Base-by-base conservation (phyloP, 306 rosid genomes). In the Vigna mungo region DNA sequence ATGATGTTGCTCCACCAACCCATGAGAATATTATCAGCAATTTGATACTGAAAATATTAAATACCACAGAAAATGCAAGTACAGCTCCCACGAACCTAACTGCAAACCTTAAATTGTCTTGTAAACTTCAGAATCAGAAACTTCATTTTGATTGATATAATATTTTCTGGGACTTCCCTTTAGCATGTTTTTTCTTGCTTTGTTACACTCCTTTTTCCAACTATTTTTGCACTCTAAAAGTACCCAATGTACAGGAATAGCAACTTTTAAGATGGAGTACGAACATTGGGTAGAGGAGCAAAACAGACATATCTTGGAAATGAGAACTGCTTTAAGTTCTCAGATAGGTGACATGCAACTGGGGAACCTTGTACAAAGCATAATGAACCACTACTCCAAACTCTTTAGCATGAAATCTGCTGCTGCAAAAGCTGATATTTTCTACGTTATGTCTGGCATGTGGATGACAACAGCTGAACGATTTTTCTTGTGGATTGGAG, bases 401-500 rank as follows among this genome's bases (percentile, higher is more conserved):
- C 94, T 95, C 78, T 92, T 87, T 55, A 68, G 84, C 80, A 85
- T 95, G 96, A 95, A 95, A 87, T 88, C 92, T 52, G 81, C 84
- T 25, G 98, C 97, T 25, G 92, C 96, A 49, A 92, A 88, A 76
- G 90, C 89, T n/a, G 97, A 95, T 17, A 97, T 91, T 73, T 95
- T 91, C 76, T 92, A 90, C 76, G 90, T 95, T 48, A 86, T 88
- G 87, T 90, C 81, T 34, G 96, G 97, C 36, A 85, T 95, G 92
- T 95, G 98, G 98, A 88, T 89, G 83, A 86, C 97, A 46, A 77
- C 95, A 59, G 92, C 93, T 7, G 98, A 95, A 83, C 82, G 87
- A 52, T 85, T 95, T 78, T 90, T 95, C 90, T 81, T 82, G 53
- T 95, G 98, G 98, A 92, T 92, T 6, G 98, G 98, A 86, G 98